A percentile compares a stretch with the other conserved stretches of the same genome.
phyloP scores from a whole-genome alignment of 495 filamentous ascomycete genomes.

The Peziza echinospora region DNA sequence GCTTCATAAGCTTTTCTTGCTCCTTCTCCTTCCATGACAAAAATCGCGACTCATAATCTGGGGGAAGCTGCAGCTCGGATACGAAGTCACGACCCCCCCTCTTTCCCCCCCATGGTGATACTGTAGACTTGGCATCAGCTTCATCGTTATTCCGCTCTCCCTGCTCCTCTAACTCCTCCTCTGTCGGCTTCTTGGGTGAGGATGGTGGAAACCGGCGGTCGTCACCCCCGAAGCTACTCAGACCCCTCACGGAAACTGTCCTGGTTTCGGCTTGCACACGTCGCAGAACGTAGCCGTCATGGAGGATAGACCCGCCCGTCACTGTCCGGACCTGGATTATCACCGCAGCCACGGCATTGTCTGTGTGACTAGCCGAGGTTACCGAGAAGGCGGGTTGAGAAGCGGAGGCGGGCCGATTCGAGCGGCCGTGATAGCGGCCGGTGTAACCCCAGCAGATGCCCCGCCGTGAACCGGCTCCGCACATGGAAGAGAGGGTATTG shows the following conservation, averaged over 20 bases:
- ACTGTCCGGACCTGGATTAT: not conserved
- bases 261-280: not conserved
- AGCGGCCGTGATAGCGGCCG: too few species aligned
- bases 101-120: too few species aligned
- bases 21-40: not conserved
- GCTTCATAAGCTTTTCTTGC: not conserved
- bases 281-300: too few species aligned
- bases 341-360: not conserved
- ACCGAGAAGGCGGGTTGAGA: too few species aligned
- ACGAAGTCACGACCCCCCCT: not conserved
- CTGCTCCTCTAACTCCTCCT: not conserved
- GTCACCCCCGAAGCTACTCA: not conserved
- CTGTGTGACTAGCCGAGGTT: not conserved
- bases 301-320: not conserved
- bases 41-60: not conserved
- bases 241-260: not conserved
- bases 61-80: not conserved
- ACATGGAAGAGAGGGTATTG: not conserved
- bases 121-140: too few species aligned
- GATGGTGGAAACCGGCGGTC: not conserved
- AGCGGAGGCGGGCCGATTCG: too few species aligned
- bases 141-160: not conserved
- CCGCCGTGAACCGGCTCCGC: not conserved
- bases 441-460: not conserved
- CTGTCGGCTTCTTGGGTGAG: not conserved